A percentile compares a stretch with the other conserved stretches of the same genome.
Conservation (phyloP, 805 yeast species). For the Saturnispora gosingensis region DNA sequence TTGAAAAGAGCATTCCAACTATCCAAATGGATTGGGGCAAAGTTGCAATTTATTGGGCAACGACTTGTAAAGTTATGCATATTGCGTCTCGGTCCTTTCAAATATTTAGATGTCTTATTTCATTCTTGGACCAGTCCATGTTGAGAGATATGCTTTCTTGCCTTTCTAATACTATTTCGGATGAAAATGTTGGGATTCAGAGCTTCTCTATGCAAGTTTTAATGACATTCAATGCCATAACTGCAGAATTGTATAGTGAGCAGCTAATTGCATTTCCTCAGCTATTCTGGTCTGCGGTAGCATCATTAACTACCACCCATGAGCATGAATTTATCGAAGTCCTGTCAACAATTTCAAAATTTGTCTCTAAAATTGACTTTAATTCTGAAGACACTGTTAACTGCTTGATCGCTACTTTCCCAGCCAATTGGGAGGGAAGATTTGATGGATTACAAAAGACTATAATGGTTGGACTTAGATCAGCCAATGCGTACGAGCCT, state of each 20-base stretch:
- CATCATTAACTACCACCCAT: constrained; percentile 80
- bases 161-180: constrained; percentile 85
- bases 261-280: constrained; percentile 84
- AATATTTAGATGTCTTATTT: constrained; percentile 73
- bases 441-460: constrained; percentile 82
- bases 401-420: constrained; percentile 77
- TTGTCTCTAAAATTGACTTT: constrained; percentile 77
- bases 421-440: constrained; percentile 91
- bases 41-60: constrained; percentile 84
- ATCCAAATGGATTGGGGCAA: constrained; percentile 81
- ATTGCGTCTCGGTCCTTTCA: constrained; percentile 96
- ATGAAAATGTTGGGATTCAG: constrained; percentile 81
- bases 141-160: constrained; percentile 89
- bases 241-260: constrained; percentile 73
- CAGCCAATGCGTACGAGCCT: constrained; percentile 70
- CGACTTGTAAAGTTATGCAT: constrained; percentile 94
- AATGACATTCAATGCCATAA: constrained; percentile 90
- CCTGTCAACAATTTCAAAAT: constrained; percentile 69
- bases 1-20: constrained; percentile 35
- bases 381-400: constrained; percentile 80
- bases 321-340: constrained; percentile 91
- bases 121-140: constrained; percentile 79
- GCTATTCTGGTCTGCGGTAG: constrained; percentile 90
- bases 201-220: constrained; percentile 95
- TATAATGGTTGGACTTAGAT: constrained; percentile 74